Percentiles rank a stretch among this genome's conserved stretches.
phyloP scores from a whole-genome alignment of 2,329 filamentous ascomycete genomes.

The Apiospora kogelbergensis region DNA sequence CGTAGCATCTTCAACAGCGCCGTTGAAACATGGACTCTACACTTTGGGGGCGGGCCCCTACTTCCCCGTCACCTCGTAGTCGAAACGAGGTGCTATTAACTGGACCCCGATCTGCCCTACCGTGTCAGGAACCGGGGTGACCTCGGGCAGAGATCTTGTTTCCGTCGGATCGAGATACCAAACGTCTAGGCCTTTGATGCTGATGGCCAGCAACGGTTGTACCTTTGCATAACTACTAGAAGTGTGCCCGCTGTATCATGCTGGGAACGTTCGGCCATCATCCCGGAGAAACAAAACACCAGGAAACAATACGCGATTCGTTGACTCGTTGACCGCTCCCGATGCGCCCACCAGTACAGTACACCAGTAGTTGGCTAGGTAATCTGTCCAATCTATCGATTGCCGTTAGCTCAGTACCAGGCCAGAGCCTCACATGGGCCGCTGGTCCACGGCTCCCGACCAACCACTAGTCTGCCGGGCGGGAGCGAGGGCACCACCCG shows the following conservation, averaged over 20 bases:
- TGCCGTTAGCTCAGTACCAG: neutral
- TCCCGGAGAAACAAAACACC: neutral
- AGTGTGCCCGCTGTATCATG: neutral
- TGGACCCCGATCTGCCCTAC: neutral
- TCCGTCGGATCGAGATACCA: neutral
- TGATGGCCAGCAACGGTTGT: neutral
- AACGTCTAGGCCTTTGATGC: too few species aligned
- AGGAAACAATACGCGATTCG: neutral
- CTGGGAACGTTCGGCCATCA: neutral
- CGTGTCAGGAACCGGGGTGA: neutral
- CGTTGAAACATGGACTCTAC: neutral
- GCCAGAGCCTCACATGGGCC: neutral
- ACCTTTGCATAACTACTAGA: neutral
- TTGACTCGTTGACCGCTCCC: neutral
- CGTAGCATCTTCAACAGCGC: neutral
- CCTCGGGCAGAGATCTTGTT: constrained; percentile 5
- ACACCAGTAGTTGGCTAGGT: neutral
- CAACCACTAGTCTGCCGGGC: neutral
- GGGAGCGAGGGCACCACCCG: neutral
- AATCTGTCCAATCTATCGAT: neutral
- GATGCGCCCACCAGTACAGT: neutral
- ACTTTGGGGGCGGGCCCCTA: neutral
- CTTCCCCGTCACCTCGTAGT: neutral
- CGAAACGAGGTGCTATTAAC: neutral
- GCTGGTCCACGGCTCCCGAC: neutral